Percentiles rank a stretch among this genome's conserved stretches.
Evolutionary conservation across 2,329 filamentous ascomycete genomes (phyloP).

Genomic region (Taxawa tesnikishii): DNA sequence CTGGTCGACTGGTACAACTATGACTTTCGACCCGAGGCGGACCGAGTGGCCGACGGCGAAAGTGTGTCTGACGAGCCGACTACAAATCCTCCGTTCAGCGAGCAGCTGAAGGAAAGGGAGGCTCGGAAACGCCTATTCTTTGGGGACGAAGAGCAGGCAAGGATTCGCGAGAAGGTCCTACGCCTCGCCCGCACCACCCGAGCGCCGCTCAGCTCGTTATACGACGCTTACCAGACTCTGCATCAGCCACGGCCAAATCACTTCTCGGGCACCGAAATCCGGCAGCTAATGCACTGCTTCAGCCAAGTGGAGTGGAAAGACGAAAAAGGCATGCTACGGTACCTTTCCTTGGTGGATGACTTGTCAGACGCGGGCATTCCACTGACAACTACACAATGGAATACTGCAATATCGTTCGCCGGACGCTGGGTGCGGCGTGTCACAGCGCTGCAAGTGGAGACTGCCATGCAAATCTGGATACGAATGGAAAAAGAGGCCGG

Average conservation of each 20-base stretch:
- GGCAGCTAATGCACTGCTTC: conserved; percentile 55
- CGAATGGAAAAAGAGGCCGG: conserved; percentile 72
- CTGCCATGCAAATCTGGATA: conserved; percentile 67
- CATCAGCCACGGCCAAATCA: conserved; percentile 41
- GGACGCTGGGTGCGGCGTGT: conserved; percentile 54
- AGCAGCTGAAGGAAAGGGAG: no score
- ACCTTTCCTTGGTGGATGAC: conserved; percentile 73
- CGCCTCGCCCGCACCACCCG: no score
- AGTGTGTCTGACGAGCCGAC: no score
- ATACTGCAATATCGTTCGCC: conserved; percentile 67
- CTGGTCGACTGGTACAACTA: conserved; percentile 28
- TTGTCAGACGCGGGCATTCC: conserved; percentile 62
- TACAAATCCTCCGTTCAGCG: no score
- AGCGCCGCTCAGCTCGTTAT: conserved; percentile 33
- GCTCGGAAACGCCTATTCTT: no score
- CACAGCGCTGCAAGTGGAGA: conserved; percentile 48
- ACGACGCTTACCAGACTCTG: conserved; percentile 39
- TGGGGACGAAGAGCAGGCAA: no score
- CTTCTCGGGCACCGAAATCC: conserved; percentile 40
- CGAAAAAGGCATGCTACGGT: conserved; percentile 59
- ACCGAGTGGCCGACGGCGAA: no score
- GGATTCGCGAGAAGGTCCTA: no score
- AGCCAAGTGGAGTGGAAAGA: conserved; percentile 40
- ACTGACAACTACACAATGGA: conserved; percentile 64
- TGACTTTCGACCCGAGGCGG: no score